Evolutionary conservation across 2,329 filamentous ascomycete genomes (phyloP), one percentile per base, ranked within the genome.

Genomic region (Tolypocladium album): DNA sequence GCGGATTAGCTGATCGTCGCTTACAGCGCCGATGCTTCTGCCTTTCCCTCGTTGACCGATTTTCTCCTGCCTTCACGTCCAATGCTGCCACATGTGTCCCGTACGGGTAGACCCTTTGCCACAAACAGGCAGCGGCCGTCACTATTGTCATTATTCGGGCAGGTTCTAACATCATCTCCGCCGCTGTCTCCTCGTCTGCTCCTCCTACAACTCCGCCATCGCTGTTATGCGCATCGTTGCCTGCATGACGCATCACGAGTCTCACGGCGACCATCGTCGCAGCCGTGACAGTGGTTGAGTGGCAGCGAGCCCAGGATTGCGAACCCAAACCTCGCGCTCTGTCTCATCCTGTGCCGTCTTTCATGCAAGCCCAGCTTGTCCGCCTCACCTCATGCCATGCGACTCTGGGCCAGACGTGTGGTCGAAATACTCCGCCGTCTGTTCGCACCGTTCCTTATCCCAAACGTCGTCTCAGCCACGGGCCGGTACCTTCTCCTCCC

Each of bases 301-400:
- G 50, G 7, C 50, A 36, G 31, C 50, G 50, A n/a, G 27, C 13
- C 38, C 22, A 27, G 27, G 22, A 57, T 27, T 40, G n/a, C 31
- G n/a, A 15, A 20, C n/a, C 4, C 31, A 34, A 15, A 20, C 50
- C 50, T 57, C 45, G 6, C 27, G 15, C 31, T 27, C 17, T 56
- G 43, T 60, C 56, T 60, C 57, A 59, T 27, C 27, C 57, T 42
- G 50, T 55, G 31, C 50, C 50, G 50, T 55, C 50, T 34, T n/a
- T n/a, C 50, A 55, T 22, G 50, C 38, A 52, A 15, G 38, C 38
- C 36, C 59, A 60, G 59, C 59, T 60, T 52, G 56, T 43, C 52
- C 59, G 59, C 59, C 56, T 60, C 56, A 40, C 56, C 59, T 50
- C 59, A 60, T 60, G 59, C 47, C 11, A 56, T 60, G 50, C 39